phyloP scores from a whole-genome alignment of 2,329 filamentous ascomycete genomes.

The Monosporascus ibericus region DNA sequence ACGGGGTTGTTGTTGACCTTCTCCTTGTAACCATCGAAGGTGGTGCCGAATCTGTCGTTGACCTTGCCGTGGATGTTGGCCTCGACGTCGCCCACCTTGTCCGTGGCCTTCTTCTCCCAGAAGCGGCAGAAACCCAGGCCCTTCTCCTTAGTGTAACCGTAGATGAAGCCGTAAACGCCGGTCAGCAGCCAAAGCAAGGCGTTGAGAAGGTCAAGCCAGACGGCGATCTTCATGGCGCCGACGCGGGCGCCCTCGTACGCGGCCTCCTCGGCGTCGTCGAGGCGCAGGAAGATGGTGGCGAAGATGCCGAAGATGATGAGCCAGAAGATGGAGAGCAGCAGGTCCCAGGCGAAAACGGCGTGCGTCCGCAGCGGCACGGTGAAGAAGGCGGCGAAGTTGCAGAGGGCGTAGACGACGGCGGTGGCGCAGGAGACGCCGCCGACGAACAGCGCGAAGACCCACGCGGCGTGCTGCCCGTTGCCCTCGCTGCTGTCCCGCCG shows the following conservation, averaged over 20 bases:
- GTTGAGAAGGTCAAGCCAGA: slow-evolving; percentile 66
- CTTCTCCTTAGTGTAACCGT: slow-evolving; percentile 24
- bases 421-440: slow-evolving; percentile 50
- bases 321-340: slow-evolving; percentile 45
- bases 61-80: slow-evolving; percentile 7
- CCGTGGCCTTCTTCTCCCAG: slow-evolving; percentile 28
- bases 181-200: slow-evolving; percentile 58
- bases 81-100: slow-evolving; percentile 14
- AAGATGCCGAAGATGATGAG: slow-evolving; percentile 67
- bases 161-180: slow-evolving; percentile 33
- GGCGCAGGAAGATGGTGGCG: slow-evolving; percentile 61
- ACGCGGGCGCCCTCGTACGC: slow-evolving; percentile 32
- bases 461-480: slow-evolving; percentile 45
- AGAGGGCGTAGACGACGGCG: slow-evolving; percentile 34
- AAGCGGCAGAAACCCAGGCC: slow-evolving; percentile 30
- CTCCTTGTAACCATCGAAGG: neutral
- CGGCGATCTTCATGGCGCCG: slow-evolving; percentile 59
- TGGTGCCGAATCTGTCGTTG: slow-evolving; percentile 2
- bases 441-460: slow-evolving; percentile 58
- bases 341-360: slow-evolving; percentile 39
- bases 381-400: slow-evolving; percentile 10
- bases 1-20: neutral
- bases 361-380: slow-evolving; percentile 21
- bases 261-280: slow-evolving; percentile 34
- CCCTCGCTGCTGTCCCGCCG: slow-evolving; percentile 32